Evolutionary conservation across 352 stramenopile genomes (phyloP), one percentile per base, ranked within the genome.

Genomic region (Phytophthora vignae): DNA sequence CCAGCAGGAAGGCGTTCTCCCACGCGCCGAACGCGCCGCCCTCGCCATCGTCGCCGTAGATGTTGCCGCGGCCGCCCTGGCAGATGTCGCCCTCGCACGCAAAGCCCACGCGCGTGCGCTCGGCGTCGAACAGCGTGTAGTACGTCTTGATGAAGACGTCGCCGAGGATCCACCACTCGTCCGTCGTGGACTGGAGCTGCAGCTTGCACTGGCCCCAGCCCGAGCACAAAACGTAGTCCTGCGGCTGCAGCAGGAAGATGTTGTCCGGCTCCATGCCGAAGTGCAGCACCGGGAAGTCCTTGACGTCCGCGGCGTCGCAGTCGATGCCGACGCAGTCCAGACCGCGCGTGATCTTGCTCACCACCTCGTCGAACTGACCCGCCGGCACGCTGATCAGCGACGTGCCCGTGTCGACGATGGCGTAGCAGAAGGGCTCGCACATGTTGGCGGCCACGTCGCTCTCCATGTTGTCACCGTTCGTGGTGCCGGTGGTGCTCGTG

Each of bases 131-230:
- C n/a, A 97, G 71, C 27, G 91, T 96, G 78, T 97, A 97, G 85
- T 97, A 97, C 22, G 89, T 95, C 80, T 97, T 95, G 63, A 97
- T 90, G 69, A 97, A 97, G 33, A 96, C 82, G 60, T 97, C 91
- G 9, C 91, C 91, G 17, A 97, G 81, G 74, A 97, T 96, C 91
- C 91, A 97, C 83, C 87, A 97, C 68, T 87, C 76, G 56, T 95
- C 88, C 19, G 65, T 67, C 22, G 86, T 92, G 3, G 82, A 81
- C 77, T 96, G 88, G 42, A 96, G 76, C 76, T 96, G 89, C 33
- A 97, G 56, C 22, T 86, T 81, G 76, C 90, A 97, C 62, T 91
- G 80, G 7, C 88, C 82, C 76, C 82, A 90, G 57, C 82, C 78
- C 10, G 77, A 84, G 81, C 90, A 96, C 67, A 83, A 52, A 25